Base-by-base conservation (phyloP, 2,329 filamentous ascomycete species). In the Beauveria caledonica region DNA sequence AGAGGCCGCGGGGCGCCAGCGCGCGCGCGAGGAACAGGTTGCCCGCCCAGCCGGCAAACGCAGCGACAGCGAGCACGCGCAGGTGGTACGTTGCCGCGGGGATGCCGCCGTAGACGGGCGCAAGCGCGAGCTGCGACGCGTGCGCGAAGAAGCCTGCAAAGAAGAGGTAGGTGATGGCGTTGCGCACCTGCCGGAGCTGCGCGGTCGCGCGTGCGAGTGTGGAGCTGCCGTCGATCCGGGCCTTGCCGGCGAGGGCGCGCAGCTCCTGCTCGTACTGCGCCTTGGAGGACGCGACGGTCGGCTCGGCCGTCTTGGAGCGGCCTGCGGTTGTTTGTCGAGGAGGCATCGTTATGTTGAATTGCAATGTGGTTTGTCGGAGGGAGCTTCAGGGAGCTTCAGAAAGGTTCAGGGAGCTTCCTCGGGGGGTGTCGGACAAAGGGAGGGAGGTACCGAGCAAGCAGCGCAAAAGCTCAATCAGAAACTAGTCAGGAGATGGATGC, bases 21-120 rank as follows among this genome's bases (percentile, higher is more conserved):
- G 39, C 25, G 29, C 77, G 73, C 58, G 73, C 75, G 42, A 89
- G 69, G 13, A 80, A 75, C 52, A 86, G 70, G 69, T 89, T 89
- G 27, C 81, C 79, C 9, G 89, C 81, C 82, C 90, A 90, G 39
- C 90, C 91, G 17, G 86, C 72, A 63, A 92, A 86, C 63, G 86
- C 84, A 29, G 84, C 86, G 3, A 82, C 76, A 66, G 85, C 85
- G 63, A 91, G 77, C 62, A 86, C 80, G 69, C 83, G 82, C 56
- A 80, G 76, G 71, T 97, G 93, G 72, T 87, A 88, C 65, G 87
- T 78, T 1, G 84, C 81, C 1, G 91, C 80, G 1, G 93, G 89
- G 42, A 96, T 89, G 17, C 87, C 86, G 57, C 94, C 94, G 73
- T 95, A 97, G 11, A 95, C 88, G 2, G 94, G 94, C 21, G 91